Evolutionary conservation across 345 rosid genomes (phyloP).

Genomic region (Atalantia buxifolia): DNA sequence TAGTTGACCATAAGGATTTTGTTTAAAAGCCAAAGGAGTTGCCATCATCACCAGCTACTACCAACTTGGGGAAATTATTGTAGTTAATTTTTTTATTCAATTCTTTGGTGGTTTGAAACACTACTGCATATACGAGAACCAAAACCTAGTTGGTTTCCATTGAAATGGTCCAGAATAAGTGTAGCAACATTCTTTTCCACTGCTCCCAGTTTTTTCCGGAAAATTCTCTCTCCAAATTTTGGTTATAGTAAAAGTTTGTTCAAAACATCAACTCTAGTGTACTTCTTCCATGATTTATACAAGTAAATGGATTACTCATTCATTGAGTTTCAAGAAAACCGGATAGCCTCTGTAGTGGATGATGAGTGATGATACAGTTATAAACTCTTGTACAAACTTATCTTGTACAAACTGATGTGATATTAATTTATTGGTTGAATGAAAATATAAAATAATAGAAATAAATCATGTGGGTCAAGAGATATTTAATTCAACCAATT

Average conservation of each 20-base stretch:
- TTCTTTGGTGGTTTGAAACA: constrained; percentile 1
- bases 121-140: constrained; percentile 1
- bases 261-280: neutral
- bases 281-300: neutral
- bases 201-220: neutral
- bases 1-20: neutral
- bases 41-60: neutral
- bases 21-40: neutral
- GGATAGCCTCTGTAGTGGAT: neutral
- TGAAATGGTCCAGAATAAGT: neutral
- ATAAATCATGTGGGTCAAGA: no score
- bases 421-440: no score
- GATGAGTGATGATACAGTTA: no score
- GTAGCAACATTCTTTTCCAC: neutral
- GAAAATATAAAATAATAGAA: no score
- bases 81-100: neutral
- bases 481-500: no score
- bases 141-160: neutral
- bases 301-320: neutral
- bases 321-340: neutral
- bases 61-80: neutral
- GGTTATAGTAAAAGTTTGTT: neutral
- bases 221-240: neutral
- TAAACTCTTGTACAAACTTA: no score
- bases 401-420: no score